Percentiles rank a stretch among this genome's conserved stretches.
phyloP scores from a whole-genome alignment of 352 stramenopile species.

The Bremia lactucae region DNA sequence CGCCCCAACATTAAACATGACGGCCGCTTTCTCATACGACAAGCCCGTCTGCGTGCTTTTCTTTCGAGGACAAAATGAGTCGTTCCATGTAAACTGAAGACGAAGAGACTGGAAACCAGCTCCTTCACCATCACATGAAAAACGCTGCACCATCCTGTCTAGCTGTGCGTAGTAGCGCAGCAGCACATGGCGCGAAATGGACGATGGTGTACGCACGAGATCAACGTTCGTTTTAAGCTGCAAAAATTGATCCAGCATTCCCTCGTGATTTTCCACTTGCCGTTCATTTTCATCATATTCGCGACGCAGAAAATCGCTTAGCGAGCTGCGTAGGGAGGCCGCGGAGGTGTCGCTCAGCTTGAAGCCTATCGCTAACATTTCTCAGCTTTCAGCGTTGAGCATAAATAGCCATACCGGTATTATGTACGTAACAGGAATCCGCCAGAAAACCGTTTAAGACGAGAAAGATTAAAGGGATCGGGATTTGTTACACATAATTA shows the following conservation, averaged over 20 bases:
- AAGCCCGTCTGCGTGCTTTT: conserved; percentile 57
- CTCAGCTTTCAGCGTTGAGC: too few species aligned
- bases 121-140: conserved; percentile 31
- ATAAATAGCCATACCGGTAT: too few species aligned
- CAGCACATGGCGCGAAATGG: conserved; percentile 55
- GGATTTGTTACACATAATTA: too few species aligned
- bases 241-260: conserved; percentile 32
- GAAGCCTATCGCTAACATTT: conserved; percentile 67
- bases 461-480: too few species aligned
- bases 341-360: conserved; percentile 55
- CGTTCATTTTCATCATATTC: conserved; percentile 29
- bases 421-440: too few species aligned
- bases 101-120: conserved; percentile 14
- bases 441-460: too few species aligned
- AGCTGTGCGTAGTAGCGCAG: conserved; percentile 74
- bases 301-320: conserved; percentile 52
- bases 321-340: conserved; percentile 28
- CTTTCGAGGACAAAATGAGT: conserved; percentile 85
- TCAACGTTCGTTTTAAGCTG: conserved; percentile 59
- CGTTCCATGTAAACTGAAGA: conserved; percentile 85
- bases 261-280: conserved; percentile 13
- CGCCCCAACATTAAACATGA: conserved; percentile 85
- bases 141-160: conserved; percentile 46
- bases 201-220: conserved; percentile 57
- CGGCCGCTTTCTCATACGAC: conserved; percentile 61